phyloP scores from a whole-genome alignment of 345 rosid species.

The Dipteronia sinensis region DNA sequence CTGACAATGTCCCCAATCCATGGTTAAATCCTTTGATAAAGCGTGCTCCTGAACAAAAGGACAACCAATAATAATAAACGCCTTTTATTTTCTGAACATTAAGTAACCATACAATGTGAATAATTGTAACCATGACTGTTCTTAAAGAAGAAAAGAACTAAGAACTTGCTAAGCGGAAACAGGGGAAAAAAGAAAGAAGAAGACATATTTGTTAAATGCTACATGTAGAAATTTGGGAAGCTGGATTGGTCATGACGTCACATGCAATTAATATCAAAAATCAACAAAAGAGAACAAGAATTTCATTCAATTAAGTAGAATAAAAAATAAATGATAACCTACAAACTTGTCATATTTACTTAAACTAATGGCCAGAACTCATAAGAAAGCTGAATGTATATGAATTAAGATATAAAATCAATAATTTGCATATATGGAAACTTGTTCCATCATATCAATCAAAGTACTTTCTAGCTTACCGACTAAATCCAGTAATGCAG shows the following conservation, averaged over 20 bases:
- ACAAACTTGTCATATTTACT: neutral
- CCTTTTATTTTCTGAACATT: neutral
- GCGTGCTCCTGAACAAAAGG: conserved; percentile 69
- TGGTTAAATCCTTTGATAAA: conserved; percentile 91
- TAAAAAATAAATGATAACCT: neutral
- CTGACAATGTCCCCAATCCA: conserved; percentile 88
- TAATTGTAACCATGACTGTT: neutral
- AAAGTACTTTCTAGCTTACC: neutral
- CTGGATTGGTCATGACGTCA: neutral
- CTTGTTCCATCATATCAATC: neutral
- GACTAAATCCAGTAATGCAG: neutral
- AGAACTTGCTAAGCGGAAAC: neutral
- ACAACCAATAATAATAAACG: neutral
- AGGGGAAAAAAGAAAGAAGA: neutral
- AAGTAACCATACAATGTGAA: neutral
- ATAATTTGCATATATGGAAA: neutral
- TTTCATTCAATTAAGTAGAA: neutral
- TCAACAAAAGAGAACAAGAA: neutral
- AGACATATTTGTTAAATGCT: neutral
- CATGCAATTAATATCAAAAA: neutral
- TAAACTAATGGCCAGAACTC: neutral
- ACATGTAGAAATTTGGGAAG: neutral
- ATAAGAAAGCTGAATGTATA: neutral
- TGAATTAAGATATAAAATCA: neutral
- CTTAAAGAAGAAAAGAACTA: neutral